A percentile compares a stretch with the other conserved stretches of the same genome.
These are phyloP conservation scores for Rhodotorula sp. DNA, from an alignment of 1,284 basidiomycete species.

Conservation along the genomic window DNA sequence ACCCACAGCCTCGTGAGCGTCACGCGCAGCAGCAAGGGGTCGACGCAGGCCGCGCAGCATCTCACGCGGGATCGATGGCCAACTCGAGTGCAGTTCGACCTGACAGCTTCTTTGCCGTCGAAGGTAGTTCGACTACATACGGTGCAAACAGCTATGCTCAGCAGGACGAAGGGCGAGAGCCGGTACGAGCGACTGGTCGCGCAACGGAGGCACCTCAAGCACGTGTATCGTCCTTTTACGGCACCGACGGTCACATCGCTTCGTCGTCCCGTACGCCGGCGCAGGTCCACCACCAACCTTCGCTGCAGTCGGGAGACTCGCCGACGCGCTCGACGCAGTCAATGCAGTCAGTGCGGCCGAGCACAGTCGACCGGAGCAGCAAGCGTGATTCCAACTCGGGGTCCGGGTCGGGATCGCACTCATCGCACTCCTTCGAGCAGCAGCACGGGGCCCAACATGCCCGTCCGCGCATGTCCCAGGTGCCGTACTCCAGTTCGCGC, in stretches of 20 bases:
- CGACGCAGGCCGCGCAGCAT: background rate
- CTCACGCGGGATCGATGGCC: background rate
- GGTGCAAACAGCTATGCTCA: background rate
- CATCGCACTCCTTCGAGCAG: slow-evolving; percentile 7
- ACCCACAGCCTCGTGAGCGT: background rate
- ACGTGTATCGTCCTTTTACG: slow-evolving; percentile 30
- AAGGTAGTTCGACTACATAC: background rate
- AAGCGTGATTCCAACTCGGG: slow-evolving; percentile 14
- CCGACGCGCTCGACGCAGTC: slow-evolving; percentile 1
- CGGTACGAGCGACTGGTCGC: background rate
- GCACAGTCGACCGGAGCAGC: slow-evolving; percentile 8
- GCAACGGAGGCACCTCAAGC: background rate
- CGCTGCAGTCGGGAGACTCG: slow-evolving; percentile 3
- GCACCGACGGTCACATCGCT: slow-evolving; percentile 21
- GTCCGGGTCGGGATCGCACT: slow-evolving; percentile 31
- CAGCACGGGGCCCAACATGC: background rate
- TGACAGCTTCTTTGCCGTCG: slow-evolving; percentile 22
- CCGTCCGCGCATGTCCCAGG: slow-evolving; percentile 27
- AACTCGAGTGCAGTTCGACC: background rate
- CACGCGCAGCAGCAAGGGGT: background rate
- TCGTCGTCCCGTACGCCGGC: background rate
- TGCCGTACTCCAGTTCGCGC: slow-evolving; percentile 26
- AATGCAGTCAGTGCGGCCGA: slow-evolving; percentile 7
- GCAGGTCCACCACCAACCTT: too few species aligned
- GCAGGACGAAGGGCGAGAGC: too few species aligned